phyloP scores from a whole-genome alignment of 2,329 filamentous ascomycete genomes.

The Aspergillus terreus region DNA sequence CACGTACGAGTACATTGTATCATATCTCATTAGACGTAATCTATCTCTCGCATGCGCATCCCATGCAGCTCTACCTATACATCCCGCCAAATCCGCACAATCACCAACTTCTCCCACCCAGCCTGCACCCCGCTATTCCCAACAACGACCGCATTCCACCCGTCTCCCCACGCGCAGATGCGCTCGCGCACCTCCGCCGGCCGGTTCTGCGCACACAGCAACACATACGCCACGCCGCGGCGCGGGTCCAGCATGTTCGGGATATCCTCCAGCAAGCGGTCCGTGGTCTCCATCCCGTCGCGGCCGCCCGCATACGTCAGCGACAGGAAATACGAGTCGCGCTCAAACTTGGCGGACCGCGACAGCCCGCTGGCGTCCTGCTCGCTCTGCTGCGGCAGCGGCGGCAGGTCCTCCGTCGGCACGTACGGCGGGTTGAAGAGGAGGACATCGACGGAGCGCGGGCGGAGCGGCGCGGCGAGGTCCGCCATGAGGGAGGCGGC shows the following conservation, averaged over 20 bases:
- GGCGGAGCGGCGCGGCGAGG: constrained; percentile 59
- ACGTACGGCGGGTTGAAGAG: constrained; percentile 98
- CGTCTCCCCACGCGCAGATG: constrained; percentile 55
- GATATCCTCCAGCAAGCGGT: constrained; percentile 69
- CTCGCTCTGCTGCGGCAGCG: constrained; percentile 33
- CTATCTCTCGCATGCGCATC: constrained; percentile 1
- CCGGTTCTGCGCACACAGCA: constrained; percentile 87
- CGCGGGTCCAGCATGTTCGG: constrained; percentile 58
- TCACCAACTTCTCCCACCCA: constrained; percentile 91
- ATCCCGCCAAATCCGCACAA: constrained; percentile 76
- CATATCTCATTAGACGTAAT: not conserved
- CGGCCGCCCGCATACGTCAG: constrained; percentile 84
- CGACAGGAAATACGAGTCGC: constrained; percentile 77
- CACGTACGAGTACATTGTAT: not conserved
- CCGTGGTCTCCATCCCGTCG: constrained; percentile 92
- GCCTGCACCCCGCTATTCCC: constrained; percentile 79
- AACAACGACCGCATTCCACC: constrained; percentile 74
- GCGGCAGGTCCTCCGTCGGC: constrained; percentile 72
- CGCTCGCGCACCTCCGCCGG: constrained; percentile 68
- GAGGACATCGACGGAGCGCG: constrained; percentile 69
- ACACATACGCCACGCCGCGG: constrained; percentile 78
- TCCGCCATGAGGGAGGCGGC: constrained; percentile 69
- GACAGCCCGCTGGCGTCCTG: constrained; percentile 25
- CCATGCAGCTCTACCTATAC: not conserved
- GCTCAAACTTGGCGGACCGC: constrained; percentile 57